Evolutionary conservation across 345 rosid genomes (phyloP).

Genomic region (Eucalyptus marginata): DNA sequence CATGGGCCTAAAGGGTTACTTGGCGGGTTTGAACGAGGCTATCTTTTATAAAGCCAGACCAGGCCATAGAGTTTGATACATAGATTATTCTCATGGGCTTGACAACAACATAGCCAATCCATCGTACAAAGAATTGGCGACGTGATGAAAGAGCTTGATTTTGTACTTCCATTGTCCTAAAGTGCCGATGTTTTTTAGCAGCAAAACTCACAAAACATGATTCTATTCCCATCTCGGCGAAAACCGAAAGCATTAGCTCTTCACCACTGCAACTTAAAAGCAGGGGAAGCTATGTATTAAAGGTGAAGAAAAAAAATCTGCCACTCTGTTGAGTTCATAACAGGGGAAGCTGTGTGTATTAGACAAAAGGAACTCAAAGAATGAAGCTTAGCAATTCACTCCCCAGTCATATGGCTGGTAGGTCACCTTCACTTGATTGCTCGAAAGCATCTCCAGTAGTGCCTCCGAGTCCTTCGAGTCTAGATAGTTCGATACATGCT

Average conservation of each 20-base stretch:
- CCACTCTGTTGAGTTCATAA: neutral
- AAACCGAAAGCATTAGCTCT: neutral
- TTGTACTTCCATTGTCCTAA: neutral
- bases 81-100: neutral
- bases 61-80: neutral
- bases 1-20: neutral
- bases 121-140: neutral
- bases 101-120: neutral
- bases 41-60: neutral
- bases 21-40: neutral
- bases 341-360: neutral
- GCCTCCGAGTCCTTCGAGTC: slow-evolving; percentile 50
- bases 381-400: slow-evolving; percentile 34
- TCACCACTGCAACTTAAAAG: neutral
- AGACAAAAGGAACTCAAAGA: neutral
- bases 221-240: neutral
- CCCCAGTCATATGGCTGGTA: slow-evolving; percentile 82
- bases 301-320: neutral
- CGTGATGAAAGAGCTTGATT: neutral
- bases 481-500: slow-evolving; percentile 66
- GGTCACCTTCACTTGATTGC: slow-evolving; percentile 49
- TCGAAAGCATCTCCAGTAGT: slow-evolving; percentile 50
- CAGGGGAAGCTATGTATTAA: neutral
- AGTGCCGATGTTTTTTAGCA: neutral
- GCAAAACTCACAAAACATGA: neutral